Evolutionary conservation across 352 stramenopile species (phyloP), one percentile per base, ranked within the genome.

Genomic region (Phytophthora cactorum): DNA sequence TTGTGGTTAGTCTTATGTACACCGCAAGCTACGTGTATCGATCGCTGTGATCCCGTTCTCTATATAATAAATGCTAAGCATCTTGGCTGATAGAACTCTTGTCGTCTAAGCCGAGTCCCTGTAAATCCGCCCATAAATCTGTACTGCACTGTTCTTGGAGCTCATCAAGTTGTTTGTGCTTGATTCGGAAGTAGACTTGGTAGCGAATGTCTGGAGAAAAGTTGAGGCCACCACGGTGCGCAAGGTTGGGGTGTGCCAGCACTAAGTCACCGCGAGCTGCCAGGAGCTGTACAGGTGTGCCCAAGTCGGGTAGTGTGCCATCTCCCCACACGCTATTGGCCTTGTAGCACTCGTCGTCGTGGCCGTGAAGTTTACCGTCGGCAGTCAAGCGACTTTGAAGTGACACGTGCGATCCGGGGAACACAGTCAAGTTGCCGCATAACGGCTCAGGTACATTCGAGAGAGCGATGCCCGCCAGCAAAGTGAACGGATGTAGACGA

Each of bases 181-280:
- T 95, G 59, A 95, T 78, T 28, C 86, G 86, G 46, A 93, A 93
- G 80, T 93, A 93, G 10, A 95, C 58, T 70, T 93, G 86, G 59
- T 95, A 95, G 25, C 84, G 83, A 44, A 95, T 85, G 57, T 95
- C 79, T 0, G 81, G 84, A 2, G 83, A 93, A 54, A 92, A 95
- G 73, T 93, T 95, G 52, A 91, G 85, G 1, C 86, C 84, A 49
- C 84, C 86, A 39, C 84, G 82, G 41, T 95, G 86, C 12, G 86
- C 84, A 17, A 92, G 70, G 41, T 89, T 90, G 11, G 86, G 83
- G 49, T 95, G 86, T 5, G 83, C 84, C 39, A 95, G 69, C 52
- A 93, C 84, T 28, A 93, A 67, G 64, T 93, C 84, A 12, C 86
- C 86, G 17, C 77, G 72, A 2, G 59, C 52, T 36, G 80, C 80